These are phyloP conservation scores for Dryadomyces quercivorus DNA, from an alignment of 2,329 filamentous ascomycete species.

Conservation along the genomic window DNA sequence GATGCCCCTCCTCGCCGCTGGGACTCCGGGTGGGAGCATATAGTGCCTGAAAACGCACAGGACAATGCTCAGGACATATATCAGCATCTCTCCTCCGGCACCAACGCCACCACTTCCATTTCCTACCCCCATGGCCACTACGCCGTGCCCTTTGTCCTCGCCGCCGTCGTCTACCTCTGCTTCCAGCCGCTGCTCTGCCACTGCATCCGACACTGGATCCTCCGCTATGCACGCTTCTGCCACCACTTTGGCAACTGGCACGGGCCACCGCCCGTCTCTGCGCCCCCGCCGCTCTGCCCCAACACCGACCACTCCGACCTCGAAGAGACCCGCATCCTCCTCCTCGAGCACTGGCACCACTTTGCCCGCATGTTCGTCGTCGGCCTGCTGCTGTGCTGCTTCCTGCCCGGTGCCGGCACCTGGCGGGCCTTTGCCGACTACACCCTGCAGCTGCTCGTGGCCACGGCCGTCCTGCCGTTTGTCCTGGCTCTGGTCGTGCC, in stretches of 20 bases:
- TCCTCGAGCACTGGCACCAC: neutral
- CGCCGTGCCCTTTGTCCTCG: neutral
- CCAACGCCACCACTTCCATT: neutral
- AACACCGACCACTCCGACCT: neutral
- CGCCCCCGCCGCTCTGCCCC: neutral
- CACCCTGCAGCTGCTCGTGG: neutral
- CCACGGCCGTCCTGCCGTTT: neutral
- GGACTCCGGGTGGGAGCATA: no score
- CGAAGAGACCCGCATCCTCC: neutral
- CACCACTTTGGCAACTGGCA: neutral
- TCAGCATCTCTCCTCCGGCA: neutral
- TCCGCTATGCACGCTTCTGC: neutral
- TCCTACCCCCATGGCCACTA: neutral
- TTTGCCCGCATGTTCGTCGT: neutral
- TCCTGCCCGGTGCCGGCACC: neutral
- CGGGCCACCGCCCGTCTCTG: neutral
- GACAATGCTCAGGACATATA: no score
- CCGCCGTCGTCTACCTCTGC: neutral
- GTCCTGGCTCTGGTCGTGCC: neutral
- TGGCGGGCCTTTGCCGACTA: neutral
- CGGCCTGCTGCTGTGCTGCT: neutral
- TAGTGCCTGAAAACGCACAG: no score
- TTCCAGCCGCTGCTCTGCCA: neutral
- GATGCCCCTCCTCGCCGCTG: no score
- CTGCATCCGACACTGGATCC: neutral